Percentiles rank a stretch among this genome's conserved stretches.
Evolutionary conservation across 225 moss, liverwort and hornwort genomes (phyloP).

Genomic region (Antitrichia curtipendula): DNA sequence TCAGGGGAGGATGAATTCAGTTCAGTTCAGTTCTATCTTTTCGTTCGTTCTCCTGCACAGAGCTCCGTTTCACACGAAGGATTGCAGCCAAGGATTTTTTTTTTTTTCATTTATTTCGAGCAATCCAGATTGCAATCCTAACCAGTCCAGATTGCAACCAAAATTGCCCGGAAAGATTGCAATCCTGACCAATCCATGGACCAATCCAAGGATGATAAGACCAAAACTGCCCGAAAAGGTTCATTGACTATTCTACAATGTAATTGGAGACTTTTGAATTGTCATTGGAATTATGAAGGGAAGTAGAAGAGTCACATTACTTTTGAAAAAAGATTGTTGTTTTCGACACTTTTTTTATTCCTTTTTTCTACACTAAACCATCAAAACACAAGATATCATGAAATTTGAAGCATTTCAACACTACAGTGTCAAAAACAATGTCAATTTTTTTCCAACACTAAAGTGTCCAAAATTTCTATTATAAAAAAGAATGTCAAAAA

Average conservation of each 20-base stretch:
- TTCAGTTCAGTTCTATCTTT: not conserved
- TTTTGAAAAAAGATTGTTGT: accelerated
- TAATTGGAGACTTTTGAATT: not conserved
- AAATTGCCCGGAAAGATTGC: too few species aligned
- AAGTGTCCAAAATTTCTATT: not conserved
- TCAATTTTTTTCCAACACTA: accelerated
- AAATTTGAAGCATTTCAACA: not conserved
- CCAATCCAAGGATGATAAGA: too few species aligned
- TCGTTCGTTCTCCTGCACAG: not conserved
- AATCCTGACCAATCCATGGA: too few species aligned
- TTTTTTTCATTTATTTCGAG: not conserved
- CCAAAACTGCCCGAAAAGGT: not conserved
- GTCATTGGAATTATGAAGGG: accelerated
- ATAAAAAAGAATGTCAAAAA: accelerated
- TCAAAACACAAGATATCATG: not conserved
- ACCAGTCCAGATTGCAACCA: too few species aligned
- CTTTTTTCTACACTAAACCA: not conserved
- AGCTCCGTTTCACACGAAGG: not conserved
- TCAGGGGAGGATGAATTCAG: too few species aligned
- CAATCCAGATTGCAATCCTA: too few species aligned
- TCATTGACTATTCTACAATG: not conserved
- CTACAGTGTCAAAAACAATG: not conserved
- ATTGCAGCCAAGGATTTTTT: not conserved
- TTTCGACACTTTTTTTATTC: not conserved
- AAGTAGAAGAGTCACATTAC: not conserved